Evolutionary conservation across 768 basidiomycete genomes (phyloP).

Genomic region (Coprinellus micaceus): DNA sequence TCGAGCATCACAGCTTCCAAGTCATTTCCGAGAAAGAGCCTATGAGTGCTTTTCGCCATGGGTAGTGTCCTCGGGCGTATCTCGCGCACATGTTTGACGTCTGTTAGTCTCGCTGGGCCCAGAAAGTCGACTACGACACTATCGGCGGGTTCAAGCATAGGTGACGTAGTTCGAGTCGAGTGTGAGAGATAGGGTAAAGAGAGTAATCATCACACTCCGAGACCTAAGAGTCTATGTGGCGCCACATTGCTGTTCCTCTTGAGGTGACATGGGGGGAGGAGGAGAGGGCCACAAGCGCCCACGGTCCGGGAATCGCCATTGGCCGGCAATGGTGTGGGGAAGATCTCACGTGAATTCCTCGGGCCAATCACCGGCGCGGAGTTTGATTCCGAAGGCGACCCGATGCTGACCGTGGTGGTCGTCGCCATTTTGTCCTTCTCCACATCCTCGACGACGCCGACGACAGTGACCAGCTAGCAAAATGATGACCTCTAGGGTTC

Average conservation of each 20-base stretch:
- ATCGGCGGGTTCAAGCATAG: too few species aligned
- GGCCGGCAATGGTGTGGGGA: not conserved
- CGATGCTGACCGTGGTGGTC: conserved; percentile 18
- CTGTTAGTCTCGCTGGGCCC: too few species aligned
- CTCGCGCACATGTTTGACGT: not conserved
- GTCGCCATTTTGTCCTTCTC: conserved; percentile 6
- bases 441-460: conserved; percentile 2
- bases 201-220: too few species aligned
- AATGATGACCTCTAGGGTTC: conserved; percentile 47
- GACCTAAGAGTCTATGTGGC: too few species aligned
- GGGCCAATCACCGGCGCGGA: conserved; percentile 18
- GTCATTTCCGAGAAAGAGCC: not conserved
- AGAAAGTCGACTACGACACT: too few species aligned
- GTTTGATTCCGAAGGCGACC: conserved; percentile 19
- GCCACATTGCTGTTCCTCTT: too few species aligned
- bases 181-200: too few species aligned
- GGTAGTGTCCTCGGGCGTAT: not conserved
- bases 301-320: not conserved
- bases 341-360: conserved; percentile 18
- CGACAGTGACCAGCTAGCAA: conserved; percentile 11
- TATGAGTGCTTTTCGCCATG: conserved; percentile 1
- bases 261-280: too few species aligned
- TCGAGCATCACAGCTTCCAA: not conserved
- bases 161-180: too few species aligned
- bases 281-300: too few species aligned